Evolutionary conservation across 2,329 filamentous ascomycete genomes (phyloP).

Genomic region (Cryoendolithus antarcticus): DNA sequence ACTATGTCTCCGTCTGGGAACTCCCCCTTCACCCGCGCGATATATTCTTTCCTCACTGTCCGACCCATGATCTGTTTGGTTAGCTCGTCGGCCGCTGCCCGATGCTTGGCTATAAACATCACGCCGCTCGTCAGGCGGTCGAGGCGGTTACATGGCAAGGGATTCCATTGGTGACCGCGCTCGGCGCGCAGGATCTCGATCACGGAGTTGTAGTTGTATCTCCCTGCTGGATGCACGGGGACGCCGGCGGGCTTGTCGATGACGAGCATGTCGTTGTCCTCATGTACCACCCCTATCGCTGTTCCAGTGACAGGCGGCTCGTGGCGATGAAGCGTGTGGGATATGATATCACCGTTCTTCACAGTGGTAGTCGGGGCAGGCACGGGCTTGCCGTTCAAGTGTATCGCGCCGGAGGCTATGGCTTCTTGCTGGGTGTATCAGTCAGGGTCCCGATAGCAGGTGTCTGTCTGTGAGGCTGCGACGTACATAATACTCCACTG

Average conservation of each 20-base stretch:
- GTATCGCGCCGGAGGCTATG: conserved; percentile 67
- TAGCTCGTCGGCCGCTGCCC: conserved; percentile 65
- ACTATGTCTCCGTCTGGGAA: conserved; percentile 87
- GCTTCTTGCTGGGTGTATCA: conserved; percentile 46
- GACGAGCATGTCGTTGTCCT: conserved; percentile 86
- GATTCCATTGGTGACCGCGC: conserved; percentile 44
- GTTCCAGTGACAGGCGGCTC: conserved; percentile 83
- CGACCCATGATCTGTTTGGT: conserved; percentile 64
- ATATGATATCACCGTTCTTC: conserved; percentile 81
- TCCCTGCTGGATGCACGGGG: conserved; percentile 86
- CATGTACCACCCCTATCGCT: conserved; percentile 71
- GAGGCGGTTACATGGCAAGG: conserved; percentile 76
- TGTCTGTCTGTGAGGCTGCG: not conserved
- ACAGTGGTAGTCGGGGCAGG: conserved; percentile 55
- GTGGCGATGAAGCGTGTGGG: conserved; percentile 87
- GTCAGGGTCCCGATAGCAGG: conserved; percentile 9
- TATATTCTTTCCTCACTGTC: conserved; percentile 87
- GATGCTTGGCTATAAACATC: conserved; percentile 92
- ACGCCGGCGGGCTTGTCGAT: conserved; percentile 95
- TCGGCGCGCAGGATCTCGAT: conserved; percentile 87
- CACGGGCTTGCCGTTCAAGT: conserved; percentile 63
- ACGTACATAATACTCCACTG: conserved; percentile 70
- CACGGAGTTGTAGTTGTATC: conserved; percentile 92
- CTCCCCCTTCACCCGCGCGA: conserved; percentile 78
- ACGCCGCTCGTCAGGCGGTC: conserved; percentile 89